Base-by-base conservation (phyloP, 2,329 filamentous ascomycete species). In the Penicillium janthinellum region DNA sequence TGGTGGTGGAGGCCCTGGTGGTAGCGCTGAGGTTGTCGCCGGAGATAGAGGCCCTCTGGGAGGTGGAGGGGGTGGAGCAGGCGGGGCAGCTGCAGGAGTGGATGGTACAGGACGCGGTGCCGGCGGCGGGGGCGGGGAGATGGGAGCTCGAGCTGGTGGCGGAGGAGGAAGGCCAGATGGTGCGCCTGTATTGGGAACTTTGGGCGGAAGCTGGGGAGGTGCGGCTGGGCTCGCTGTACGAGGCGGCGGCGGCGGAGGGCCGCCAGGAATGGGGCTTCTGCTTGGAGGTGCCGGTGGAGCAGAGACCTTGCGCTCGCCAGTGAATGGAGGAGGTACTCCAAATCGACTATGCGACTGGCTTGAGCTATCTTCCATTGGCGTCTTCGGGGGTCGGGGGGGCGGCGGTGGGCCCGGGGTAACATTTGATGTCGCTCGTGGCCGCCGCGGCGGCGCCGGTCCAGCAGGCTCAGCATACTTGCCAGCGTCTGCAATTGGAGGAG, bases 401-500 rank as follows among this genome's bases (percentile, higher is more conserved):
- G 89, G 88, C 25, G 87, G 85, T 31, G 89, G 88, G 1, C 84
- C 88, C 34, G 86, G 81, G 51, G 77, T 71, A 66, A 79, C 73
- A 38, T 77, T 77, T 10, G 83, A 84, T 15, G 77, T 73, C 62
- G 84, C 83, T 65, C 82, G 73, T 59, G 78, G 74, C 70, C 82
- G 75, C 71, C 80, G 67, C 75, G 84, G 72, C 57, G 77, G 77
- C 20, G 80, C 66, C 59, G 77, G 81, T 25, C 75, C 76, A 58
- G 81, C 79, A 34, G 80, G 75, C 62, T 88, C 83, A 3, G 90
- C 92, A 72, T 87, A 95, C 76, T 91, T 96, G 39, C 95, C 95
- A 59, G 95, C 95, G 75, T 96, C 93, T 57, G 91, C 87, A 60
- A 98, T 78, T 2, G 94, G 91, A 37, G 95, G 95, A 48, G 95